These are phyloP conservation scores for Candida taoyuanica DNA, from an alignment of 805 yeast genomes.

Conservation along the genomic window DNA sequence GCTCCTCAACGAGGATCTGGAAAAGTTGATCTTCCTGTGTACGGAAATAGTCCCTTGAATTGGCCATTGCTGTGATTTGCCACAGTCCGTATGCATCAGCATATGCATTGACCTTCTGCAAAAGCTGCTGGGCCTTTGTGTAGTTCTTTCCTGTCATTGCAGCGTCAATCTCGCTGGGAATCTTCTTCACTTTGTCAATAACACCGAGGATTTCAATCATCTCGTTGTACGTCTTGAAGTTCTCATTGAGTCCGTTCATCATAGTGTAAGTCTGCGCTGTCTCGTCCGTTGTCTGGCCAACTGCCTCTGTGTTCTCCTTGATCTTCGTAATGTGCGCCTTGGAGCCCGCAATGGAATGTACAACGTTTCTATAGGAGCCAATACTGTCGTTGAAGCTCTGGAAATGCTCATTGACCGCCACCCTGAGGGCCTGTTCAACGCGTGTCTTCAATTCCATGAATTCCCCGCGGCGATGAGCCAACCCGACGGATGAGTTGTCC, in stretches of 20 bases:
- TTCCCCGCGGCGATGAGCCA: conserved; percentile 67
- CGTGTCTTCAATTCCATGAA: conserved; percentile 56
- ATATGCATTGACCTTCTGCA: conserved; percentile 39
- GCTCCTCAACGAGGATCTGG: conserved; percentile 72
- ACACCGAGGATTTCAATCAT: conserved; percentile 67
- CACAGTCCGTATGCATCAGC: conserved; percentile 53
- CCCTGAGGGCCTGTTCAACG: conserved; percentile 53
- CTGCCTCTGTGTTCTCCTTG: conserved; percentile 26
- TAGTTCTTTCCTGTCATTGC: conserved; percentile 68
- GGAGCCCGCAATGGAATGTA: conserved; percentile 58
- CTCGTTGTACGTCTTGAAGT: conserved; percentile 57
- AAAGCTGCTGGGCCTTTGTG: conserved; percentile 54
- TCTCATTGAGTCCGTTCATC: conserved; percentile 45
- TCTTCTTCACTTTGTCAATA: conserved; percentile 52
- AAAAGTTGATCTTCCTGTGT: conserved; percentile 57
- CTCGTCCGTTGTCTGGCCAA: conserved; percentile 3
- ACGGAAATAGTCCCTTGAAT: conserved; percentile 48
- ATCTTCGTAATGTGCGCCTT: conserved; percentile 51
- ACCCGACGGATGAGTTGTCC: conserved; percentile 88
- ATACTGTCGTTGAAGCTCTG: conserved; percentile 82
- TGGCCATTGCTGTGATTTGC: conserved; percentile 49
- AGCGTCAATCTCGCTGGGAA: conserved; percentile 62
- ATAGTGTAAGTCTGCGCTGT: background rate
- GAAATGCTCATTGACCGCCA: conserved; percentile 74
- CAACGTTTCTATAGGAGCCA: conserved; percentile 75